These are phyloP conservation scores for Lachancea cidri DNA, from an alignment of 805 yeast genomes.

Conservation along the genomic window DNA sequence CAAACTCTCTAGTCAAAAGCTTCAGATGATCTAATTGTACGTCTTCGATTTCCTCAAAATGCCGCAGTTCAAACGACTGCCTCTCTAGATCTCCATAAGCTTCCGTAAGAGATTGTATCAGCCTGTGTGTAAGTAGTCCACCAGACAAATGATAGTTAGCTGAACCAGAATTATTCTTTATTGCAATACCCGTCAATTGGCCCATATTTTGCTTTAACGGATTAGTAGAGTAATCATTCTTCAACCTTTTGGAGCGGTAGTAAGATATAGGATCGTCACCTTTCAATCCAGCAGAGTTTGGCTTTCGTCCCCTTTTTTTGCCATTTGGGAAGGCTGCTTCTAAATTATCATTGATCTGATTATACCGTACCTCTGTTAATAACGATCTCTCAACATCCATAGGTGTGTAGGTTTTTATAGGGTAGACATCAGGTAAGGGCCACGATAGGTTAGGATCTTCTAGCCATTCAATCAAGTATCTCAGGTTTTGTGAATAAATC, in stretches of 20 bases:
- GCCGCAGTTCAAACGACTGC: slow-evolving; percentile 44
- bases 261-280: slow-evolving; percentile 29
- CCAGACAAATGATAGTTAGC: slow-evolving; percentile 31
- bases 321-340: slow-evolving; percentile 33
- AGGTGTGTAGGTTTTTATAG: slow-evolving; percentile 56
- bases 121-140: slow-evolving; percentile 55
- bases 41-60: slow-evolving; percentile 38
- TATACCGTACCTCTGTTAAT: slow-evolving; percentile 67
- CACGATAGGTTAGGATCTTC: slow-evolving; percentile 45
- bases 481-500: slow-evolving; percentile 60
- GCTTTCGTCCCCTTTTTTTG: slow-evolving; percentile 26
- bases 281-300: slow-evolving; percentile 13
- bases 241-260: slow-evolving; percentile 58
- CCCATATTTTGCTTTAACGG: slow-evolving; percentile 54
- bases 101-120: slow-evolving; percentile 51
- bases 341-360: slow-evolving; percentile 38
- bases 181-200: slow-evolving; percentile 45
- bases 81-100: slow-evolving; percentile 40
- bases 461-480: slow-evolving; percentile 60
- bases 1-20: slow-evolving; percentile 40
- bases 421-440: slow-evolving; percentile 75
- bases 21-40: slow-evolving; percentile 40
- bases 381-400: slow-evolving; percentile 76
- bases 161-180: slow-evolving; percentile 35
- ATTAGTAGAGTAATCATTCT: slow-evolving; percentile 63